Percentiles rank a stretch among this genome's conserved stretches.
These are phyloP conservation scores for Lagerstroemia speciosa DNA, from an alignment of 345 rosid species.

Conservation along the genomic window DNA sequence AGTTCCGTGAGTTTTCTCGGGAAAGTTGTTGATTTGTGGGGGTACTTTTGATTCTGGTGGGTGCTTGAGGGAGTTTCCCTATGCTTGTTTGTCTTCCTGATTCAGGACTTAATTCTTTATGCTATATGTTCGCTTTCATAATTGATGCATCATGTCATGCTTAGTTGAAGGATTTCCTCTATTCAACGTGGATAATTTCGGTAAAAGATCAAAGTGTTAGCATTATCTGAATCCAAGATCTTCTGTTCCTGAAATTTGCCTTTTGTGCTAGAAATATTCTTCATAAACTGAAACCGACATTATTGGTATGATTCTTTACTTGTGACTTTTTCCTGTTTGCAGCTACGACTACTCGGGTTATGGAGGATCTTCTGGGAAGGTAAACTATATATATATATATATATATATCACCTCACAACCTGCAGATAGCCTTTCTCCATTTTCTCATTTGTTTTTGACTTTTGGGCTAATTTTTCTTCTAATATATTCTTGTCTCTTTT, in stretches of 20 bases:
- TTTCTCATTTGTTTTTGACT: background rate
- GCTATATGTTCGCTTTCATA: background rate
- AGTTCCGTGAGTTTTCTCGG: background rate
- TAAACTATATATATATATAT: conserved; percentile 19
- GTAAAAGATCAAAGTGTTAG: background rate
- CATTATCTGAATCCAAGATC: background rate
- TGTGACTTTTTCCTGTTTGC: conserved; percentile 15
- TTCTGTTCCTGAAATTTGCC: background rate
- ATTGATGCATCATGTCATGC: background rate
- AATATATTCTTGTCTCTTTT: conserved; percentile 1
- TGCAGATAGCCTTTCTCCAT: background rate
- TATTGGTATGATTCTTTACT: background rate
- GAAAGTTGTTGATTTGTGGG: background rate
- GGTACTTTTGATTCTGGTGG: background rate
- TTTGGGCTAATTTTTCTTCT: background rate
- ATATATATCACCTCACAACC: background rate
- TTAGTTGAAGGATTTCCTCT: background rate
- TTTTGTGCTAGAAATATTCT: background rate
- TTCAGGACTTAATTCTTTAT: background rate
- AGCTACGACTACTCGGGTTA: conserved; percentile 99
- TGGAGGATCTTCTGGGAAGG: conserved; percentile 98
- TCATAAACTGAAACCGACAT: background rate
- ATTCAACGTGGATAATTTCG: background rate
- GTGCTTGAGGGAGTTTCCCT: background rate
- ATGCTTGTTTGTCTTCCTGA: background rate